These are phyloP conservation scores for Aulographum hederae DNA, from an alignment of 2,329 filamentous ascomycete species.

Conservation along the genomic window DNA sequence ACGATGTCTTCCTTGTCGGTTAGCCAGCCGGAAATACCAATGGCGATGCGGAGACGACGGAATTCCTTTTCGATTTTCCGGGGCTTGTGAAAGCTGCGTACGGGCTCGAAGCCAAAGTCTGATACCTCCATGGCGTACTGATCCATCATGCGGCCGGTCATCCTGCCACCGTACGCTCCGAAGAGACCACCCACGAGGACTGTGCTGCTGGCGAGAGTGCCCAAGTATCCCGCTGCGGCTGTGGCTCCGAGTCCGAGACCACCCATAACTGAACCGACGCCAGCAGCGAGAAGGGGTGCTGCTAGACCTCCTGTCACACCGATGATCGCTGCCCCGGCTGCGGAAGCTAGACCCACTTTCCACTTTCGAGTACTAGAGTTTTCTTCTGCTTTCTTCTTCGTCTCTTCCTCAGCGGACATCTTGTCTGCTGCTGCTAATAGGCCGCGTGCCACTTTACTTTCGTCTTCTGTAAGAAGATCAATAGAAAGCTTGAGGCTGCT, in stretches of 20 bases:
- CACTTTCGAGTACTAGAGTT: slow-evolving; percentile 1
- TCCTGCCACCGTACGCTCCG: slow-evolving; percentile 6
- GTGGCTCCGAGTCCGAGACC: slow-evolving; percentile 4
- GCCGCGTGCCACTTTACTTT: slow-evolving; percentile 3
- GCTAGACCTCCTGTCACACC: slow-evolving; percentile 6
- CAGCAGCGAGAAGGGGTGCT: slow-evolving; percentile 5
- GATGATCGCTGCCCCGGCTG: slow-evolving; percentile 5
- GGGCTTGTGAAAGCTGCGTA: slow-evolving; percentile 1
- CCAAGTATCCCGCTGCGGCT: slow-evolving; percentile 2
- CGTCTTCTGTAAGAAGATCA: slow-evolving; percentile 14
- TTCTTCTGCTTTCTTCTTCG: slow-evolving; percentile 2
- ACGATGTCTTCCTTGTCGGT: slow-evolving; percentile 1
- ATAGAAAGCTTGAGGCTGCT: slow-evolving; percentile 15
- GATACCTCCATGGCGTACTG: slow-evolving; percentile 4
- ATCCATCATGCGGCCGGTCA: slow-evolving; percentile 5
- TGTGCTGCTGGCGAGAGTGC: slow-evolving; percentile 4
- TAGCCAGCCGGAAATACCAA: slow-evolving; percentile 4
- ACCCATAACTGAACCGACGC: slow-evolving; percentile 3
- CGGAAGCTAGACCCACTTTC: slow-evolving; percentile 6
- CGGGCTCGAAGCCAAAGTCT: slow-evolving; percentile 4
- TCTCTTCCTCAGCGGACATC: slow-evolving; percentile 2
- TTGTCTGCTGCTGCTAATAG: slow-evolving; percentile 6
- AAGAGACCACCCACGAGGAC: slow-evolving; percentile 5
- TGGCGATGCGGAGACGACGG: slow-evolving; percentile 8
- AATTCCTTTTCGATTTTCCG: not conserved